These are phyloP conservation scores for Tricladium varicosporioides DNA, from an alignment of 2,329 filamentous ascomycete genomes.

Conservation along the genomic window DNA sequence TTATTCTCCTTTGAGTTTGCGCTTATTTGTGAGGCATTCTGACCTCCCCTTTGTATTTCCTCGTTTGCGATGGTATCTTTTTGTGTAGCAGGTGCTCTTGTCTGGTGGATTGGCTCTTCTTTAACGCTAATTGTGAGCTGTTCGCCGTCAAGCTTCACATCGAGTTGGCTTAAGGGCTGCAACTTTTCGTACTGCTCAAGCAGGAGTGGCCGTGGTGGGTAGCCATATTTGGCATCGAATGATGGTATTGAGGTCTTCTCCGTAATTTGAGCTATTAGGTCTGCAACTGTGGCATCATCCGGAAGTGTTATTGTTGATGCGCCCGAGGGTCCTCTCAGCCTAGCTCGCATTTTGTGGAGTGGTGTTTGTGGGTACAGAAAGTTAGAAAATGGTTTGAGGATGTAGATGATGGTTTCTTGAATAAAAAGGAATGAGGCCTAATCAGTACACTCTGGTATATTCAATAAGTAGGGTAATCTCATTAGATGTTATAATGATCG, in stretches of 20 bases:
- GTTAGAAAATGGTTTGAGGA: background rate
- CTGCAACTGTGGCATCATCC: constrained; percentile 63
- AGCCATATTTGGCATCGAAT: constrained; percentile 82
- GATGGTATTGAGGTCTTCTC: constrained; percentile 61
- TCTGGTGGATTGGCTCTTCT: constrained; percentile 9
- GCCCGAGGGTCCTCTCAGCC: constrained; percentile 73
- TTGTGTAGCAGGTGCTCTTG: background rate
- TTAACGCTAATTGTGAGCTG: constrained; percentile 57
- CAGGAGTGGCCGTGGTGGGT: constrained; percentile 70
- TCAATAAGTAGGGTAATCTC: too few species aligned
- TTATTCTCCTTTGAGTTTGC: constrained; percentile 3
- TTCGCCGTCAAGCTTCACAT: constrained; percentile 63
- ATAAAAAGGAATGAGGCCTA: too few species aligned
- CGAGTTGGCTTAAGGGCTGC: constrained; percentile 52
- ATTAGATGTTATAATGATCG: too few species aligned
- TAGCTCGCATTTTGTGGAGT: constrained; percentile 59
- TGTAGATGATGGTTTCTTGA: too few species aligned
- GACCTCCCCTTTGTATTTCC: constrained; percentile 3
- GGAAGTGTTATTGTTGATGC: constrained; percentile 67
- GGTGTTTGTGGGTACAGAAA: background rate
- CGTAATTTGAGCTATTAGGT: constrained; percentile 59
- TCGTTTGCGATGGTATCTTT: background rate
- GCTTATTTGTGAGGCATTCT: background rate
- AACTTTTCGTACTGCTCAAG: constrained; percentile 46
- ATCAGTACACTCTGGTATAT: too few species aligned